A percentile compares a stretch with the other conserved stretches of the same genome.
phyloP scores from a whole-genome alignment of 225 moss, liverwort and hornwort genomes.

The Polytrichum commune region DNA sequence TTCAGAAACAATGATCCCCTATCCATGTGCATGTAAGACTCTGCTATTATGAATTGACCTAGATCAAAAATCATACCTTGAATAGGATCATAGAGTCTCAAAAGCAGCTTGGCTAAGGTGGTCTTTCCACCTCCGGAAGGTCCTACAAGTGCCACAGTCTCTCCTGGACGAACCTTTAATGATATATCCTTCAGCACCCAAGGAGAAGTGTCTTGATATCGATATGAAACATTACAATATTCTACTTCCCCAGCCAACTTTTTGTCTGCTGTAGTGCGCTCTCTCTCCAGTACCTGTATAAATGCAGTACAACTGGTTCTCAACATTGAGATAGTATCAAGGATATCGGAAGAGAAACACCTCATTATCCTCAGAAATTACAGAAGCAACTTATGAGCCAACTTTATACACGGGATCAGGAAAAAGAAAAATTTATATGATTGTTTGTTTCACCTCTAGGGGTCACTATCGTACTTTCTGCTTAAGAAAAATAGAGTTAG shows the following conservation, averaged over 20 bases:
- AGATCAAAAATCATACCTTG: constrained; percentile 37
- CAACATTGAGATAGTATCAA: background rate
- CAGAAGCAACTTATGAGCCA: too few species aligned
- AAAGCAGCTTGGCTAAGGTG: constrained; percentile 88
- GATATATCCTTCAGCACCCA: constrained; percentile 86
- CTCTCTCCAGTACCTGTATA: constrained; percentile 53
- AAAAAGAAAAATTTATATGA: too few species aligned
- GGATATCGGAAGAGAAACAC: too few species aligned
- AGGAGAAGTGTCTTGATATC: constrained; percentile 57
- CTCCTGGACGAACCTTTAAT: constrained; percentile 72
- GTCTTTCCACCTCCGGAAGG: constrained; percentile 95
- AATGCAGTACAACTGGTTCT: background rate
- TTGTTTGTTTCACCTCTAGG: too few species aligned
- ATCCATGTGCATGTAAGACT: too few species aligned
- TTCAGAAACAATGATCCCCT: too few species aligned
- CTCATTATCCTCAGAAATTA: too few species aligned
- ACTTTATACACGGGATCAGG: too few species aligned
- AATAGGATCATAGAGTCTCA: constrained; percentile 90
- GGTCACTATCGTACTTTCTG: too few species aligned
- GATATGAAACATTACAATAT: constrained; percentile 71
- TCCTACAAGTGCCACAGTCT: constrained; percentile 94
- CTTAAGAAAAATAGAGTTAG: too few species aligned
- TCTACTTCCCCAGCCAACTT: constrained; percentile 75
- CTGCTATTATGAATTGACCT: too few species aligned
- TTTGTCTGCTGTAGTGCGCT: constrained; percentile 26